These are phyloP conservation scores for Clohesyomyces aquaticus DNA, from an alignment of 495 filamentous ascomycete genomes.

Conservation along the genomic window DNA sequence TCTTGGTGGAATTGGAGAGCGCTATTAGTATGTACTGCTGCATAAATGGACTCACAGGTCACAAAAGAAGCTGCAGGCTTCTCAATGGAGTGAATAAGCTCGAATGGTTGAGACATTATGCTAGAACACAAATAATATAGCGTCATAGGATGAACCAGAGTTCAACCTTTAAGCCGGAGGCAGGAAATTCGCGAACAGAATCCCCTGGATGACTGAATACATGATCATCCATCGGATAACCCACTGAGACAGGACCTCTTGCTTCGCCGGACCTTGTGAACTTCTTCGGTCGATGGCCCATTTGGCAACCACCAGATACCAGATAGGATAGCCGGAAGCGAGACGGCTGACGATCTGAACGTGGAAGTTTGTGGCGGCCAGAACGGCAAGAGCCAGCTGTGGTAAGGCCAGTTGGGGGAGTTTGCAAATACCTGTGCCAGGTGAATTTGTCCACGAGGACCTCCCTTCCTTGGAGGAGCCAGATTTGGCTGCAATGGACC, in stretches of 20 bases:
- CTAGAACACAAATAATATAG: neutral
- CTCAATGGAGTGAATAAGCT: slow-evolving; percentile 1
- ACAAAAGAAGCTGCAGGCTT: neutral
- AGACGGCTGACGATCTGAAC: slow-evolving; percentile 92
- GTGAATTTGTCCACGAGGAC: neutral
- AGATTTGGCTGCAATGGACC: neutral
- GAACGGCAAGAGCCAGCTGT: slow-evolving; percentile 70
- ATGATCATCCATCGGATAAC: slow-evolving; percentile 70
- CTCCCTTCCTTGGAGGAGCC: neutral
- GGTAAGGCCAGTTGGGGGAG: slow-evolving; percentile 66
- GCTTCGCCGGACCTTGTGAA: slow-evolving; percentile 19
- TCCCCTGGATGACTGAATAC: slow-evolving; percentile 33
- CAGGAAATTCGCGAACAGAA: slow-evolving; percentile 31
- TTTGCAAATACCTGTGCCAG: slow-evolving; percentile 21
- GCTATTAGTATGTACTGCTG: too few relatives aligned
- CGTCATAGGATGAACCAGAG: neutral
- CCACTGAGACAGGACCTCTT: slow-evolving; percentile 22
- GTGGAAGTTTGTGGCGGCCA: slow-evolving; percentile 80
- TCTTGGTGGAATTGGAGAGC: too few relatives aligned
- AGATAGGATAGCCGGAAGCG: slow-evolving; percentile 84
- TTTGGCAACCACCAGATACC: slow-evolving; percentile 73
- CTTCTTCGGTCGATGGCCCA: slow-evolving; percentile 36
- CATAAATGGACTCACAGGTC: too few relatives aligned
- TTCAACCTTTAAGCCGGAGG: slow-evolving; percentile 27
- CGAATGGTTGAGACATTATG: neutral